Conservation (phyloP, 148 eudicot species). For the Cornus controversa region DNA sequence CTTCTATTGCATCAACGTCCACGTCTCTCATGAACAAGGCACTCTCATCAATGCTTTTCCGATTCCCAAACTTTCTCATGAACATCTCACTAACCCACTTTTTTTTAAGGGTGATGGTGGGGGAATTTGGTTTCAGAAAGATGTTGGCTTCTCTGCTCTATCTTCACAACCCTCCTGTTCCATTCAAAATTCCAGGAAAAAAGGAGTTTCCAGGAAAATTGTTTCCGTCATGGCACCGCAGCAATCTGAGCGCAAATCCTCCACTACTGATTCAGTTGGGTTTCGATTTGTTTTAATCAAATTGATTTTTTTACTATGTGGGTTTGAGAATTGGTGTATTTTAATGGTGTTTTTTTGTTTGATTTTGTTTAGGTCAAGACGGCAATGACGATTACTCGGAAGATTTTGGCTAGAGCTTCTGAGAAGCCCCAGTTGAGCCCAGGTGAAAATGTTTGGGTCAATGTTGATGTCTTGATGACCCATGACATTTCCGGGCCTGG, state of each 20-base stretch:
- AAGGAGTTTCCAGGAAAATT: constrained; percentile 45
- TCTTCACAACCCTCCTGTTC: constrained; percentile 33
- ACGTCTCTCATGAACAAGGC: constrained; percentile 51
- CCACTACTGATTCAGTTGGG: constrained; percentile 79
- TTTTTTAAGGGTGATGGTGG: too few relatives aligned
- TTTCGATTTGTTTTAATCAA: constrained; percentile 2
- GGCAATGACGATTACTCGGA: constrained; percentile 90
- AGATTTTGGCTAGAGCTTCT: constrained; percentile 81
- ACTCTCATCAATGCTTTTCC: neutral
- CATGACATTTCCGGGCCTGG: constrained; percentile 99
- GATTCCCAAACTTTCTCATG: neutral
- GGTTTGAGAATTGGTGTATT: neutral
- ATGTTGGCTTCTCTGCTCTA: constrained; percentile 62
- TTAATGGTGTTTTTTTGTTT: neutral
- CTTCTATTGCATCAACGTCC: constrained; percentile 43
- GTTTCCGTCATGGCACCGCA: constrained; percentile 78
- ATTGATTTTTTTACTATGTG: neutral
- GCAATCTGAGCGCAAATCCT: constrained; percentile 65
- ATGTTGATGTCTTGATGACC: constrained; percentile 94
- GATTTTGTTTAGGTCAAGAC: constrained; percentile 18
- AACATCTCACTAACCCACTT: neutral
- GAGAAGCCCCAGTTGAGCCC: constrained; percentile 69
- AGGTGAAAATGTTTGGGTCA: constrained; percentile 93
- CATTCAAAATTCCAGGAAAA: constrained; percentile 32
- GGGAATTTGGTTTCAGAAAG: constrained; percentile 46